These are phyloP conservation scores for Alternaria conjuncta DNA, from an alignment of 2,329 filamentous ascomycete genomes.

Conservation along the genomic window DNA sequence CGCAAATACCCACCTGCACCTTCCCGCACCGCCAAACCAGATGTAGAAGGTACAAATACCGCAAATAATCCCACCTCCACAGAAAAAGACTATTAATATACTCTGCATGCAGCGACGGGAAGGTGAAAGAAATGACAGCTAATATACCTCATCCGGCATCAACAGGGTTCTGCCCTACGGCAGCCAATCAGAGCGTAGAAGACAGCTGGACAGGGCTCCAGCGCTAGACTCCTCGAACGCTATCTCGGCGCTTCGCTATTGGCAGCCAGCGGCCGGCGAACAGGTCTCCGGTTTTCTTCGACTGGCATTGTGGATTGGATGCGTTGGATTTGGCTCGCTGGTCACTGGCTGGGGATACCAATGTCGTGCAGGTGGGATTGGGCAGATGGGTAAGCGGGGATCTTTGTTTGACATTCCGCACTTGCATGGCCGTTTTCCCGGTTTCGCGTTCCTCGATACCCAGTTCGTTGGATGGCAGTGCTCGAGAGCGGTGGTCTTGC, in stretches of 20 bases:
- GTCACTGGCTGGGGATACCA: background rate
- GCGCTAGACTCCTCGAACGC: background rate
- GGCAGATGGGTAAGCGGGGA: background rate
- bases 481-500: background rate
- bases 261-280: background rate
- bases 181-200: too few species aligned
- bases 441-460: background rate
- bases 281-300: background rate
- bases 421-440: background rate
- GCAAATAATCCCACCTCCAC: background rate
- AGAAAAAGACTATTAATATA: background rate
- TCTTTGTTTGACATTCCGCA: background rate
- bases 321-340: background rate
- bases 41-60: constrained; percentile 4
- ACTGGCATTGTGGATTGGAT: background rate
- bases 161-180: too few species aligned
- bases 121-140: constrained; percentile 15
- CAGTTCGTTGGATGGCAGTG: background rate
- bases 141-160: constrained; percentile 8
- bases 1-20: background rate
- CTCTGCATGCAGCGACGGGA: background rate
- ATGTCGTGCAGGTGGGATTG: background rate
- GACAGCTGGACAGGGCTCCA: background rate
- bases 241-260: constrained; percentile 1
- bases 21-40: background rate